A percentile compares a stretch with the other conserved stretches of the same genome.
Conservation (phyloP, 805 yeast genomes). For the Metschnikowia lochheadii region DNA sequence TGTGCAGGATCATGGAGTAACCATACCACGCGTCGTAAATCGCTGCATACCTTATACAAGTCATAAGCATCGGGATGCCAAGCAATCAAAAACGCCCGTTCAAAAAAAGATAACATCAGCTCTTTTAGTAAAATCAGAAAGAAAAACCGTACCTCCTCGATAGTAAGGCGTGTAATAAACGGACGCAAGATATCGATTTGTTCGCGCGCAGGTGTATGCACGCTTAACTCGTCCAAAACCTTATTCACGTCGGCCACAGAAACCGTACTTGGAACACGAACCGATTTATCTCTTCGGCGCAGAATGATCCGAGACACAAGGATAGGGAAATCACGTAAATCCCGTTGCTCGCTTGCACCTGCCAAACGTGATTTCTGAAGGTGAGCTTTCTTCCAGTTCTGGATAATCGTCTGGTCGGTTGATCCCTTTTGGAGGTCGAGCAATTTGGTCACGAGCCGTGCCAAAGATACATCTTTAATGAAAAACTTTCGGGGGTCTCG, state of each 20-base stretch:
- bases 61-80: conserved; percentile 82
- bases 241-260: conserved; percentile 31
- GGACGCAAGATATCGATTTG: conserved; percentile 45
- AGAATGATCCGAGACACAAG: conserved; percentile 48
- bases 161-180: conserved; percentile 51
- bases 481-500: conserved; percentile 60
- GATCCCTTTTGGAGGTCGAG: conserved; percentile 58
- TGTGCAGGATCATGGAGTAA: conserved; percentile 47
- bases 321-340: conserved; percentile 40
- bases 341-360: conserved; percentile 40
- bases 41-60: conserved; percentile 61
- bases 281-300: conserved; percentile 49
- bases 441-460: conserved; percentile 43
- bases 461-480: conserved; percentile 61
- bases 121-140: conserved; percentile 61
- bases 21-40: conserved; percentile 54
- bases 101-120: conserved; percentile 59
- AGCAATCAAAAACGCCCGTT: conserved; percentile 47
- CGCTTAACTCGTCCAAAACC: conserved; percentile 26
- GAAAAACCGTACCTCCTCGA: conserved; percentile 64
- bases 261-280: conserved; percentile 18
- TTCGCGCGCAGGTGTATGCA: conserved; percentile 24
- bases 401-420: conserved; percentile 47
- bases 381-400: conserved; percentile 34
- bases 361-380: conserved; percentile 31